Percentiles rank a stretch among this genome's conserved stretches.
Conservation (phyloP, 2,329 filamentous ascomycete genomes). For the Penicillium expansum region DNA sequence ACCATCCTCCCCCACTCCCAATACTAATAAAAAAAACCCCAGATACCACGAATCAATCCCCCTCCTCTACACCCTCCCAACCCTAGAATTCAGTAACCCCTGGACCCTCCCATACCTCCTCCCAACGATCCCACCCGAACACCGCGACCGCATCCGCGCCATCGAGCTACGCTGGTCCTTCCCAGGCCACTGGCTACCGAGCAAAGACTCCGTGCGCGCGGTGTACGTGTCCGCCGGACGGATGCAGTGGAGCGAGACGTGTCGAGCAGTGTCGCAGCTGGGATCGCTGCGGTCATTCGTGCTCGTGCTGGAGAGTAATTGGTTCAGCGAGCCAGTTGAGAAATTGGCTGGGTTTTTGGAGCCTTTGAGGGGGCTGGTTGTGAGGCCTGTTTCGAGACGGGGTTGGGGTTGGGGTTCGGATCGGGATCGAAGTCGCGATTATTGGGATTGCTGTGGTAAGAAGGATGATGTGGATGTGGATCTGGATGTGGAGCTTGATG, state of each 20-base stretch:
- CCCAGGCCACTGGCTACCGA: conserved; percentile 41
- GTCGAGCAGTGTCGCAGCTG: conserved; percentile 27
- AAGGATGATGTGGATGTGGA: neutral
- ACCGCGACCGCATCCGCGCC: conserved; percentile 32
- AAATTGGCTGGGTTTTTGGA: conserved; percentile 38
- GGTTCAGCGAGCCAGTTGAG: conserved; percentile 39
- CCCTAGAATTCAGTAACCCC: conserved; percentile 41
- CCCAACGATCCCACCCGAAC: conserved; percentile 31
- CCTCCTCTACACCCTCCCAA: conserved; percentile 36
- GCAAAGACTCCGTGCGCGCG: conserved; percentile 40
- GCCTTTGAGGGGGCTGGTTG: conserved; percentile 30
- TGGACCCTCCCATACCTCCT: conserved; percentile 41
- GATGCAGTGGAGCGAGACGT: conserved; percentile 40
- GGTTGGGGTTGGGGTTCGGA: neutral
- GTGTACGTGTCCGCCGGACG: conserved; percentile 39
- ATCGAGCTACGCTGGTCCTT: conserved; percentile 42
- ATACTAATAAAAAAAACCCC: neutral
- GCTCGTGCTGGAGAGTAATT: conserved; percentile 32
- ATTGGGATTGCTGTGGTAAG: neutral
- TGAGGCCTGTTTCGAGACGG: conserved; percentile 8
- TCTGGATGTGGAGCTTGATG: neutral
- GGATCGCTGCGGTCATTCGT: conserved; percentile 31
- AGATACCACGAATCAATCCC: conserved; percentile 39
- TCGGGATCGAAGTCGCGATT: no score
- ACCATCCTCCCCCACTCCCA: neutral